Base-by-base conservation (phyloP, 768 basidiomycete genomes). In the Lactarius hatsudake region DNA sequence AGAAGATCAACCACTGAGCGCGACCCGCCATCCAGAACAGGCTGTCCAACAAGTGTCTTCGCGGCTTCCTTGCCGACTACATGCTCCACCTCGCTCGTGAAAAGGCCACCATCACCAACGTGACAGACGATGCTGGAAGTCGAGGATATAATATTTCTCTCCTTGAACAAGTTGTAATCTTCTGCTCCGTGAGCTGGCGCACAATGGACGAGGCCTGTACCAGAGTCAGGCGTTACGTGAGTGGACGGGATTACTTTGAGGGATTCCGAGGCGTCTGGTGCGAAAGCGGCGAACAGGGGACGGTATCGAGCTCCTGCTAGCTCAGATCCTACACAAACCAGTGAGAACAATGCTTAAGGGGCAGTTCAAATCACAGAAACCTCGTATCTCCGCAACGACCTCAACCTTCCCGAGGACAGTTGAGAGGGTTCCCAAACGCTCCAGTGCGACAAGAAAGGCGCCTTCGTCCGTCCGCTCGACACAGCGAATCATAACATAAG, bases 151-250 rank as follows among this genome's bases (percentile, higher is more conserved):
- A 87, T 78, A 36, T 82, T 84, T 2, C 85, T 79, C 0, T 79
- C 71, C n/a, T 81, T 85, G 79, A 92, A 93, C 7, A 86, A 82
- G 36, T 84, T 82, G 74, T 96, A 99, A 76, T 99, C 96, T 72
- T 99, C 96, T 12, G 85, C 83, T 20, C 96, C 96, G 72, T 98
- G 96, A 1, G 93, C 95, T 15, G 96, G 96, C 0, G 96, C 96
- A 70, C 90, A 93, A 73, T 98, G 96, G 1, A 99, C 96, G 15
- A 98, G 83, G 40, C 96, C 96, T 2, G 96, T 97, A 7, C 96
- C 96, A n/a, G 94, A 90, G 20, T 88, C 84, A 0, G 90, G 77
- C 1, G 89, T 93, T 18, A 98, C 96, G 73, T 96, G 90, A 0
- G 81, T 76, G 1, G 93, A 87, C 1, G 84, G 74, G 45, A 96